These are phyloP conservation scores for Psilocybe sp. DNA, from an alignment of 768 basidiomycete genomes.

Conservation along the genomic window DNA sequence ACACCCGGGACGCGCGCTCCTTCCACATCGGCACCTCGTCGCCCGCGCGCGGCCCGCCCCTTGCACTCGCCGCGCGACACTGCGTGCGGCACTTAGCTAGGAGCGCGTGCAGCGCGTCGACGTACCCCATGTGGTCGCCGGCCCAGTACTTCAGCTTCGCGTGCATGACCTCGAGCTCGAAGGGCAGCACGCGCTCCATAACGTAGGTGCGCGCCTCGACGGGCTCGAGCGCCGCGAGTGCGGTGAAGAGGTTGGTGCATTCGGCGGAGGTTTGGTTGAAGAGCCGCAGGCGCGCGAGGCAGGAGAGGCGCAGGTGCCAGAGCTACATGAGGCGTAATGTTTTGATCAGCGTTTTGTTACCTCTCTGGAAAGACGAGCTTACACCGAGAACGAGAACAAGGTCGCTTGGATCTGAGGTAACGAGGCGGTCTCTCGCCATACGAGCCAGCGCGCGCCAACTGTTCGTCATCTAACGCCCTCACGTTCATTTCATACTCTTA, in stretches of 20 bases:
- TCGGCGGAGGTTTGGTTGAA: slow-evolving; percentile 88
- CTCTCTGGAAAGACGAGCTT: slow-evolving; percentile 22
- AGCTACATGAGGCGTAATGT: slow-evolving; percentile 42
- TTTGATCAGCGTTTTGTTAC: no score
- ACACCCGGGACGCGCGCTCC: slow-evolving; percentile 74
- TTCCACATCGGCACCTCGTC: slow-evolving; percentile 71
- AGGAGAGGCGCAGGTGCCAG: slow-evolving; percentile 81
- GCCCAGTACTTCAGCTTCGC: slow-evolving; percentile 80
- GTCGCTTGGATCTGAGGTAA: slow-evolving; percentile 68
- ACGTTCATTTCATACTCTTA: no score
- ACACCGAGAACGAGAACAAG: slow-evolving; percentile 64
- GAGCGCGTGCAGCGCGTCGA: slow-evolving; percentile 69
- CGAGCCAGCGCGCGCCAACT: slow-evolving; percentile 83
- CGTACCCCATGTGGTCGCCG: slow-evolving; percentile 75
- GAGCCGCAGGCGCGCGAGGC: slow-evolving; percentile 75
- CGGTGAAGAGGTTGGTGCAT: slow-evolving; percentile 74
- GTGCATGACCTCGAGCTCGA: slow-evolving; percentile 67
- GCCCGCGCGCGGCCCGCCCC: neutral
- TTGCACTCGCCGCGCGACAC: slow-evolving; percentile 33
- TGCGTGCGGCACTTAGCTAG: slow-evolving; percentile 58
- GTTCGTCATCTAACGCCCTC: slow-evolving; percentile 69
- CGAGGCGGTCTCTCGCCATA: slow-evolving; percentile 79
- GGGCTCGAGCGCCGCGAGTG: slow-evolving; percentile 59
- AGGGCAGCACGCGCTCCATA: slow-evolving; percentile 57
- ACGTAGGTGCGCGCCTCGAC: slow-evolving; percentile 52